Base-by-base conservation (phyloP, 164 flowering plant species). In the Warburgia ugandensis region DNA sequence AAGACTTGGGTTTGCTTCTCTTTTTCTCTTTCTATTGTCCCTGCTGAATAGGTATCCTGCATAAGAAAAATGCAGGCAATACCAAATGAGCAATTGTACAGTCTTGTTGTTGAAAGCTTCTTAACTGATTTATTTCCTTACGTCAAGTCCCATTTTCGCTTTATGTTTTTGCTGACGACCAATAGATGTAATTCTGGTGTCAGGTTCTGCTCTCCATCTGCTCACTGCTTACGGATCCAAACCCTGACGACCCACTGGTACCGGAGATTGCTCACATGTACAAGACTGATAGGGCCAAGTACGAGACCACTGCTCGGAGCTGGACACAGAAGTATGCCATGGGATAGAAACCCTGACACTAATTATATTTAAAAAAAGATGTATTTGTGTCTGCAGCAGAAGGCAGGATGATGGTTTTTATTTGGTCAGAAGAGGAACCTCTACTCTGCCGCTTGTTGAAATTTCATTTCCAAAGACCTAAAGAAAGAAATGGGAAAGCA, bases 291-390 rank as follows among this genome's bases (percentile, higher is more conserved):
- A 37, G 72, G 37, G 53, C 60, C 59, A 76, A 76, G 72, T 76
- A 73, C 27, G 81, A 76, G 55, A 51, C 72, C 4, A 77, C 78
- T 19, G 78, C 78, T 16, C 59, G 78, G 32, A 61, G 68, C 78
- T 76, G 81, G 81, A 76, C 74, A n/a, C 81, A 76, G 70, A 76
- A 76, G 50, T 76, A 70, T 58, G 81, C 78, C 38, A 77, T 77
- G 81, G 74, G 78, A 51, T 83, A 63, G 44, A n/a, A 44, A 20
- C 27, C 31, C 41, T 20, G 17, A 37, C 5, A 37, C 41, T 6
- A 37, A 14, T 20, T n/a, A n/a, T n/a, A 14, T 14, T 11, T 20
- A 3, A 20, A 37, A 36, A 36, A 37, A 16, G 1, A 1, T 4
- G 41, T 20, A 37, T 10, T 37, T 20, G 17, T 14, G 41, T 14